These are phyloP conservation scores for Stipa capillata DNA, from an alignment of 176 grass and related monocot species.

Conservation along the genomic window DNA sequence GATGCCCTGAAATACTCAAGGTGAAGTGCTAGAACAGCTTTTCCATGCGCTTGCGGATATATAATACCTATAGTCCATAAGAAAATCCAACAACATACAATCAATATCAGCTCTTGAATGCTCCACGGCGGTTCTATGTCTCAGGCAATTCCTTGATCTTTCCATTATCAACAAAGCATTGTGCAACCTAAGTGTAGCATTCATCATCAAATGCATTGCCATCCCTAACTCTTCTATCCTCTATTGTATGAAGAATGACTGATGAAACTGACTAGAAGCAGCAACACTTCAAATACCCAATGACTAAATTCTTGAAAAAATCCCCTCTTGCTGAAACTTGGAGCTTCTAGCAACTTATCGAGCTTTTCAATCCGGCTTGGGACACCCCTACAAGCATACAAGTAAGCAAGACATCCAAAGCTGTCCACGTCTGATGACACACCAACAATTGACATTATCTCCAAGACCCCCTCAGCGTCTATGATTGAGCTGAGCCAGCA, in stretches of 20 bases:
- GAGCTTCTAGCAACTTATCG: constrained; percentile 74
- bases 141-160: constrained; percentile 71
- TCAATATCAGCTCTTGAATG: too few species aligned
- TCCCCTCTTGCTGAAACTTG: constrained; percentile 46
- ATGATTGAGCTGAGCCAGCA: constrained; percentile 40
- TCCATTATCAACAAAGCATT: constrained; percentile 43
- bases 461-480: constrained; percentile 71
- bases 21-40: too few species aligned
- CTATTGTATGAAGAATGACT: constrained; percentile 47
- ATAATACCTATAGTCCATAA: too few species aligned
- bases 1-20: too few species aligned
- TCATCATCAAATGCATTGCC: constrained; percentile 29
- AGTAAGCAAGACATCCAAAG: constrained; percentile 75
- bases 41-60: too few species aligned
- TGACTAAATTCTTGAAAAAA: constrained; percentile 83
- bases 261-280: constrained; percentile 55
- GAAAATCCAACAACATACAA: too few species aligned
- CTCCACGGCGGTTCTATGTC: too few species aligned
- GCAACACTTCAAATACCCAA: constrained; percentile 52
- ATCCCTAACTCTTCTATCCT: constrained; percentile 39
- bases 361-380: constrained; percentile 50
- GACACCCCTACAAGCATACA: constrained; percentile 78
- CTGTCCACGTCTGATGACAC: constrained; percentile 59
- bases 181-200: constrained; percentile 53
- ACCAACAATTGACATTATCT: constrained; percentile 62